Evolutionary conservation across 208 protist species (phyloP).

Genomic region (Acanthamoeba royreba): DNA sequence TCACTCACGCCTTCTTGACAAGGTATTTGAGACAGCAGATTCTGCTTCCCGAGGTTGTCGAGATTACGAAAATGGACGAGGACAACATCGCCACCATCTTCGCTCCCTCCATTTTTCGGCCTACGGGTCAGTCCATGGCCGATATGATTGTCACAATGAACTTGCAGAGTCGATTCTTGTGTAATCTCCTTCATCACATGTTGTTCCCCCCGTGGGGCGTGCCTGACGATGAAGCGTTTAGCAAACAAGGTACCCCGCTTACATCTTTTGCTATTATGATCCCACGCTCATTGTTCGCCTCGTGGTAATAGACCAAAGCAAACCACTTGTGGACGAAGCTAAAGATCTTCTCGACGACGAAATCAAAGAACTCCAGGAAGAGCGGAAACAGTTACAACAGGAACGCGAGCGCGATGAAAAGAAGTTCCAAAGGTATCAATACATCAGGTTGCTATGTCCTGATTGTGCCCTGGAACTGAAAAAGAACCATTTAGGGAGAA

Average conservation of each 20-base stretch:
- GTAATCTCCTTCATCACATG: not conserved
- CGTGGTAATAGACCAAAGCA: not conserved
- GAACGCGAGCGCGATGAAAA: not conserved
- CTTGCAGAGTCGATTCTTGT: not conserved
- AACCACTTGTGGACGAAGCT: not conserved
- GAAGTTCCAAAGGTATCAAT: not conserved
- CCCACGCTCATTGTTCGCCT: not conserved
- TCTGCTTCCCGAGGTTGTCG: not conserved
- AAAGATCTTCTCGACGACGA: not conserved
- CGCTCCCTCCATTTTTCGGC: not conserved
- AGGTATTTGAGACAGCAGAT: not conserved
- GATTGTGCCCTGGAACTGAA: not conserved
- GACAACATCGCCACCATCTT: constrained; percentile 12
- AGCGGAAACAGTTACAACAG: not conserved
- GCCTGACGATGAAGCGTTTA: not conserved
- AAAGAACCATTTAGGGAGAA: not conserved
- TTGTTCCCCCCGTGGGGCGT: not conserved
- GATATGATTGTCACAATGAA: not conserved
- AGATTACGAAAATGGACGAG: not conserved
- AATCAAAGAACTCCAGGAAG: not conserved
- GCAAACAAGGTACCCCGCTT: not conserved
- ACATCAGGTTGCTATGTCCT: not conserved
- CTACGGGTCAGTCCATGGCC: not conserved
- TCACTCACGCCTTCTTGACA: not conserved
- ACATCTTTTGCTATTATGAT: not conserved